A percentile compares a stretch with the other conserved stretches of the same genome.
These are phyloP conservation scores for Tolypocladium tundrense DNA, from an alignment of 2,329 filamentous ascomycete genomes.

Conservation along the genomic window DNA sequence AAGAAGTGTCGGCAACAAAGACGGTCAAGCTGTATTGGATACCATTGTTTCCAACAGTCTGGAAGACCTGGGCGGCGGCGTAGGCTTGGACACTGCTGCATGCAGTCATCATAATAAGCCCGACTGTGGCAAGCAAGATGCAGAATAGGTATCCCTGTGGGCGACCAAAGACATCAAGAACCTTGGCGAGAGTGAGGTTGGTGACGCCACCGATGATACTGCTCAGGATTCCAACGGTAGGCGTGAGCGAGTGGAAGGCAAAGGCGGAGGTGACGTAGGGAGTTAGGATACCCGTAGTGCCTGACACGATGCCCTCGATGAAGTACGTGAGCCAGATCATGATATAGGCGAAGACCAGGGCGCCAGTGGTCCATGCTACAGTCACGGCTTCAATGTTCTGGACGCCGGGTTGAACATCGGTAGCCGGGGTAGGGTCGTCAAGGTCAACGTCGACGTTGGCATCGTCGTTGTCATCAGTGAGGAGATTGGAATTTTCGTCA, in stretches of 20 bases:
- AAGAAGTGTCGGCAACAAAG: slow-evolving; percentile 58
- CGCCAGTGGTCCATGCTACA: slow-evolving; percentile 23
- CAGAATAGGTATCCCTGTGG: slow-evolving; percentile 48
- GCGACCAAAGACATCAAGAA: slow-evolving; percentile 54
- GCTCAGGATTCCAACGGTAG: slow-evolving; percentile 39
- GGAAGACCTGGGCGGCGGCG: slow-evolving; percentile 53
- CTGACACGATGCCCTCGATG: slow-evolving; percentile 31
- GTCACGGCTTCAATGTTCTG: slow-evolving; percentile 29
- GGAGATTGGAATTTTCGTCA: too few species aligned
- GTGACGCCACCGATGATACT: slow-evolving; percentile 45
- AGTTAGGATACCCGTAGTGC: slow-evolving; percentile 24
- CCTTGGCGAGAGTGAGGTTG: slow-evolving; percentile 53
- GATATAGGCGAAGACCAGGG: slow-evolving; percentile 28
- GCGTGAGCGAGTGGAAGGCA: slow-evolving; percentile 38
- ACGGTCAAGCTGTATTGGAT: slow-evolving; percentile 52
- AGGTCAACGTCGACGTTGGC: background rate
- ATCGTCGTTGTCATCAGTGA: background rate
- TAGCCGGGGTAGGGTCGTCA: slow-evolving; percentile 6
- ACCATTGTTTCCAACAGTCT: slow-evolving; percentile 48
- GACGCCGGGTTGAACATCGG: slow-evolving; percentile 22
- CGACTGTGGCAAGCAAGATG: slow-evolving; percentile 34
- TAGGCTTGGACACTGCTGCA: slow-evolving; percentile 34
- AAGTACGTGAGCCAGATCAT: slow-evolving; percentile 39
- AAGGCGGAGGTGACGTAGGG: slow-evolving; percentile 39
- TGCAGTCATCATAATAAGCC: slow-evolving; percentile 51